phyloP scores from a whole-genome alignment of 2,329 filamentous ascomycete species.

The Ampelomyces quisqualis region DNA sequence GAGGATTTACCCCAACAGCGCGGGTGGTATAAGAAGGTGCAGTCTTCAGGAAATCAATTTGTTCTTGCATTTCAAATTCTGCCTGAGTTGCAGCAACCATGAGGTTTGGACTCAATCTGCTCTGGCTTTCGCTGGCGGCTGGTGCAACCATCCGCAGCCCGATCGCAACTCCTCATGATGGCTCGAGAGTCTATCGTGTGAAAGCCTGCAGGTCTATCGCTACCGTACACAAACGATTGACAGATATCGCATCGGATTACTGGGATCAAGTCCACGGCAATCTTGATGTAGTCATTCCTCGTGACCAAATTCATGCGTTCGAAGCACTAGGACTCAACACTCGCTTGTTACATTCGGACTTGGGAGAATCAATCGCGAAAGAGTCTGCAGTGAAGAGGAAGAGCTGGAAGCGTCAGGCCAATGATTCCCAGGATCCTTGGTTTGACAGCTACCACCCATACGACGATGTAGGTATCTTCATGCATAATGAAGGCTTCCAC shows the following conservation, averaged over 20 bases:
- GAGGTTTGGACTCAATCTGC: conserved; percentile 17
- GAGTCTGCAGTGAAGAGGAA: conserved; percentile 48
- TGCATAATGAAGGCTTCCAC: background rate
- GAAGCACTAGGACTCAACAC: conserved; percentile 40
- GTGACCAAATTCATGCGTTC: conserved; percentile 44
- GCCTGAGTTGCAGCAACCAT: conserved; percentile 14
- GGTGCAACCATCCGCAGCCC: conserved; percentile 28
- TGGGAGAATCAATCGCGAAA: conserved; percentile 47
- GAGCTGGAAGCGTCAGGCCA: conserved; percentile 24
- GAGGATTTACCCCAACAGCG: background rate
- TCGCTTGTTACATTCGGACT: conserved; percentile 47
- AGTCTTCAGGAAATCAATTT: background rate
- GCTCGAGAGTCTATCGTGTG: conserved; percentile 46
- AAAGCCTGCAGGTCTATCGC: conserved; percentile 37
- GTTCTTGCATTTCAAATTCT: too few species aligned
- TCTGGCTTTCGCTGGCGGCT: conserved; percentile 17
- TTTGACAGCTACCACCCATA: conserved; percentile 39
- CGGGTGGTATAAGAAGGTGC: conserved; percentile 6
- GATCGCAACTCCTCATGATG: conserved; percentile 38
- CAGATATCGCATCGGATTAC: conserved; percentile 38
- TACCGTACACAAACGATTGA: conserved; percentile 39
- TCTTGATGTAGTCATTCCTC: conserved; percentile 49
- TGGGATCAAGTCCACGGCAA: conserved; percentile 41
- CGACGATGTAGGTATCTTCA: conserved; percentile 20
- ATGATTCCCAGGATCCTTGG: conserved; percentile 23